Evolutionary conservation across 2,329 filamentous ascomycete species (phyloP), one percentile per base, ranked within the genome.

Genomic region (Penicillium sp.): DNA sequence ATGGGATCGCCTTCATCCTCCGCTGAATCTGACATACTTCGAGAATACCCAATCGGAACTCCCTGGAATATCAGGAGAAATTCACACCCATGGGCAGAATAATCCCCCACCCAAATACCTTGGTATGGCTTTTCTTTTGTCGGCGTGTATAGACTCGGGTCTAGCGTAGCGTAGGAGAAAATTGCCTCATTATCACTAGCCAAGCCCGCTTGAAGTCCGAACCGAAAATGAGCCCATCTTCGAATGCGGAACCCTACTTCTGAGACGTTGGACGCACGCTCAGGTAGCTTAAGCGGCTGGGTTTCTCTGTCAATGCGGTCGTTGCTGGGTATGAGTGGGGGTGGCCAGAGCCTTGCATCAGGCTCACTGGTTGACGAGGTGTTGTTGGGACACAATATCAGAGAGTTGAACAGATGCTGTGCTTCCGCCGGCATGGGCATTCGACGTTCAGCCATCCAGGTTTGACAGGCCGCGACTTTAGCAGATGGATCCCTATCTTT

Each of bases 61-160:
- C 83, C 83, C 63, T 98, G 93, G 58, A 89, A 76, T 40, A 97
- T 75, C 10, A 95, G 75, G 4, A 97, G 65, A 48, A 96, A 95
- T 68, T 97, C 92, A 66, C 87, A 91, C 0, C 91, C 90, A 61
- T 97, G 91, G 0, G 82, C 83, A 24, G 83, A 86, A 63, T 95
- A 96, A 66, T 96, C 91, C 0, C 91, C 91, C 13, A 90, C 86
- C 87, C 89, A 97, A 27, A 98, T 89, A 0, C 92, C 92, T 55
- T 89, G 83, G 75, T 85, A 96, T 0, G 90, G 91, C 65, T 90
- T 92, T 47, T 84, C 78, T 8, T 73, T 67, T 0, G 90, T 95
- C 0, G 92, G 89, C 0, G 83, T 93, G 66, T 95, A 96, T n/a
- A 86, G 70, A 2, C 73, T 73, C 3, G 83, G 81, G 38, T 89